Percentiles rank a stretch among this genome's conserved stretches.
phyloP scores from a whole-genome alignment of 768 basidiomycete species.

The Tylopilus vinaceipallidus region DNA sequence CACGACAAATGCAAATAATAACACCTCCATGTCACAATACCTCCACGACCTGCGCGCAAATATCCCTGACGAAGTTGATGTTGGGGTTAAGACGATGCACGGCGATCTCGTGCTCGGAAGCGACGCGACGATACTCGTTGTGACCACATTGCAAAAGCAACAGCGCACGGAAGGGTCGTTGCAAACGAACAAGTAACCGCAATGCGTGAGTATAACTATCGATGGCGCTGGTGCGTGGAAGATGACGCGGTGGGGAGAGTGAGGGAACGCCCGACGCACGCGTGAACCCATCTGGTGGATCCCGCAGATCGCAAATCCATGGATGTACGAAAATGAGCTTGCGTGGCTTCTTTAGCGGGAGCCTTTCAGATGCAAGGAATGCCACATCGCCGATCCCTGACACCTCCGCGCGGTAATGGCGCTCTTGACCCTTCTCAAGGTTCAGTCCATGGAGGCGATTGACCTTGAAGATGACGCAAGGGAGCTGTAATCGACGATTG shows the following conservation, averaged over 20 bases:
- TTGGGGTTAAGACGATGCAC: not conserved
- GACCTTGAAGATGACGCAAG: slow-evolving; percentile 9
- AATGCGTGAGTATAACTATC: not conserved
- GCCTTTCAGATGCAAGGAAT: not conserved
- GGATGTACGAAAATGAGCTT: slow-evolving; percentile 10
- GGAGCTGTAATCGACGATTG: slow-evolving; percentile 4
- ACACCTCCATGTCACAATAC: no score
- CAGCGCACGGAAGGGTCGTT: slow-evolving; percentile 7
- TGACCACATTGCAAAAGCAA: slow-evolving; percentile 1
- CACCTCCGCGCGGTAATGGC: slow-evolving; percentile 1
- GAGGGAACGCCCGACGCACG: no score
- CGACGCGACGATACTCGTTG: not conserved
- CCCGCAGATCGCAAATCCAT: slow-evolving; percentile 11
- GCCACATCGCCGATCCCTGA: slow-evolving; percentile 1
- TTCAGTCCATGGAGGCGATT: not conserved
- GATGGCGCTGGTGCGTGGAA: no score
- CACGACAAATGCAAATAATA: no score
- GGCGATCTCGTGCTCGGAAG: not conserved
- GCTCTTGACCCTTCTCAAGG: not conserved
- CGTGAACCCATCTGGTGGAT: not conserved
- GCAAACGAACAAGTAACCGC: slow-evolving; percentile 5
- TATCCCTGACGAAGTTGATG: not conserved
- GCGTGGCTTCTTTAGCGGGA: not conserved
- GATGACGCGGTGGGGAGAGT: no score
- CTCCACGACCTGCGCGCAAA: not conserved